Conservation (phyloP, 2,329 filamentous ascomycete species). For the Colletotrichum echinochloae region DNA sequence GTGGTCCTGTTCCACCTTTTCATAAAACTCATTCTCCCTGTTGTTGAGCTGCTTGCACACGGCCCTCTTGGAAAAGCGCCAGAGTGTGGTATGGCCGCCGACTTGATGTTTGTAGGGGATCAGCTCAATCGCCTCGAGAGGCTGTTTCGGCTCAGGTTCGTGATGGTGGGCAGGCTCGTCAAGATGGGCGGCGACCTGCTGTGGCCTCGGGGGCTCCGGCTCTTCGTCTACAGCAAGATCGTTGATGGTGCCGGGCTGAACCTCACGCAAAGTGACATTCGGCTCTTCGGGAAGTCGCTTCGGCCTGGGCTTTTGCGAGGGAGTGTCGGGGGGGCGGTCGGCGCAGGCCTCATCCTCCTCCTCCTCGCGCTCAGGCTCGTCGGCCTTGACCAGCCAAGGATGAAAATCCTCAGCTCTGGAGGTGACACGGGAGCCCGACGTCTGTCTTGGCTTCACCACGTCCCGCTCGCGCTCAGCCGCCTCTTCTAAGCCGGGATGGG, state of each 20-base stretch:
- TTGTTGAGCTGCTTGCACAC: slow-evolving; percentile 99
- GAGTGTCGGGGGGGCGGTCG: slow-evolving; percentile 27
- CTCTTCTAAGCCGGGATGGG: slow-evolving; percentile 72
- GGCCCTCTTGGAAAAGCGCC: slow-evolving; percentile 92
- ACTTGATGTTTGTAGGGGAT: slow-evolving; percentile 99
- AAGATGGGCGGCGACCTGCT: slow-evolving; percentile 52
- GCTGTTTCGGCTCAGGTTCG: slow-evolving; percentile 64
- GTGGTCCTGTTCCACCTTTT: slow-evolving; percentile 92
- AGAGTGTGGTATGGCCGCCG: slow-evolving; percentile 94
- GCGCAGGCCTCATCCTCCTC: slow-evolving; percentile 44
- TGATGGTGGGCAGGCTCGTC: slow-evolving; percentile 65
- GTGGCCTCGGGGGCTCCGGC: slow-evolving; percentile 52
- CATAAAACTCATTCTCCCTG: slow-evolving; percentile 98
- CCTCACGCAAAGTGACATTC: slow-evolving; percentile 45
- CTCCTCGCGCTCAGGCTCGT: slow-evolving; percentile 59
- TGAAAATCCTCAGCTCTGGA: slow-evolving; percentile 53
- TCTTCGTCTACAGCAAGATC: slow-evolving; percentile 58
- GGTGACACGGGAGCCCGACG: slow-evolving; percentile 23
- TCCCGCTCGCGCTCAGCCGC: slow-evolving; percentile 48
- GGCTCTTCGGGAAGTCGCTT: slow-evolving; percentile 33
- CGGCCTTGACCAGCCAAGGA: slow-evolving; percentile 70
- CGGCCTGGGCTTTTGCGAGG: slow-evolving; percentile 35
- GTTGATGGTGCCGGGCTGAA: slow-evolving; percentile 51
- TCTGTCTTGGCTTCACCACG: slow-evolving; percentile 44
- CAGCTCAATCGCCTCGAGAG: slow-evolving; percentile 91